phyloP scores from a whole-genome alignment of 306 rosid genomes.

The Sesbania bispinosa region DNA sequence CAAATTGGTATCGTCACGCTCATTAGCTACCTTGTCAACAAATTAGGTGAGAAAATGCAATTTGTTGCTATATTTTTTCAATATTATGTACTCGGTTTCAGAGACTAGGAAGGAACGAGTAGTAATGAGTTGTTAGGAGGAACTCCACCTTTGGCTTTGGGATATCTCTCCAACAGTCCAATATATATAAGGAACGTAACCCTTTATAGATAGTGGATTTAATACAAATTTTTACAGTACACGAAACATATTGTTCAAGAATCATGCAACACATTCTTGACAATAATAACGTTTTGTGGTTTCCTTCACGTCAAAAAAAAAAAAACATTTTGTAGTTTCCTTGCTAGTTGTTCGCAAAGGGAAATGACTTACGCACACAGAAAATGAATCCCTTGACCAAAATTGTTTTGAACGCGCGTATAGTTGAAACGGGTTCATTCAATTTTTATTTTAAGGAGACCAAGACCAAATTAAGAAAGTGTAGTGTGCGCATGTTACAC shows the following conservation, averaged over 20 bases:
- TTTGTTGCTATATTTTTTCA: neutral
- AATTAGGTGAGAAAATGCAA: neutral
- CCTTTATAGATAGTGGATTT: neutral
- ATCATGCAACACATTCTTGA: neutral
- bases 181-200: too few species aligned
- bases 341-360: too few species aligned
- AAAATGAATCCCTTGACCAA: conserved; percentile 8
- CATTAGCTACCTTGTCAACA: neutral
- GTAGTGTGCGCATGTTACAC: conserved; percentile 1
- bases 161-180: too few species aligned
- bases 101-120: neutral
- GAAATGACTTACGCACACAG: neutral
- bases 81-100: neutral
- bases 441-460: conserved; percentile 2
- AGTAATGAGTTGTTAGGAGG: neutral
- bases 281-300: neutral
- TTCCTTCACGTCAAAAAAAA: too few species aligned
- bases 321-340: too few species aligned
- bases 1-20: neutral
- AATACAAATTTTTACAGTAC: neutral
- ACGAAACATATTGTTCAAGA: neutral
- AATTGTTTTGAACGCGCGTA: conserved; percentile 3
- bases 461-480: conserved; percentile 5
- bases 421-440: neutral
- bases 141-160: neutral